Base-by-base conservation (phyloP, 768 basidiomycete genomes). In the Calocera cornea region DNA sequence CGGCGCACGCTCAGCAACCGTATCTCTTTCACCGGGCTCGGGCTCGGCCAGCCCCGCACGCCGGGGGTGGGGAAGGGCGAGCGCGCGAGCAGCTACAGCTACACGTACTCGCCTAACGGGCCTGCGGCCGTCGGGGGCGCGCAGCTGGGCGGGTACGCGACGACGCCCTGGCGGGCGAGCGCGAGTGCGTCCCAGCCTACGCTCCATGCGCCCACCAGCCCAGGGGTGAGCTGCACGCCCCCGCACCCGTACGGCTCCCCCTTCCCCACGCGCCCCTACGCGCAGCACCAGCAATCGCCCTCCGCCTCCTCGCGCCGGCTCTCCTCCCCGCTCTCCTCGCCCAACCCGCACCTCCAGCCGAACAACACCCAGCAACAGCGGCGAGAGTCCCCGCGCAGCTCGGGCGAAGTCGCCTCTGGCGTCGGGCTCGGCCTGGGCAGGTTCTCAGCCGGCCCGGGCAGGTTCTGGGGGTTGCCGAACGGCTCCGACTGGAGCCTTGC, bases 161-260 rank as follows among this genome's bases (percentile, higher is more conserved):
- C 54, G 27, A 60, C 54, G 7, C 54, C 54, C 54, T 60, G 54
- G 54, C 54, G 54, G 16, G 54, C 54, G 54, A 5, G 7, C 8
- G 54, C 54, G 54, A 60, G 54, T 33, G 54, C 54, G 7, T 60
- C 54, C 54, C 54, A 60, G 54, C 54, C 54, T 7, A 33, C 54
- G 11, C 27, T 60, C 7, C 54, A 16, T 27, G 14, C 54, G 11
- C 54, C 31, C 54, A 3, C 14, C 24, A 5, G 5, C 54, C 54
- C 54, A 60, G 54, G 44, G 5, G 44, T 47, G 5, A 47, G 19
- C 24, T 47, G 19, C 24, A 19, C 19, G 8, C 19, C 44, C 11
- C 31, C 14, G 31, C 54, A 60, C 31, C 54, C 44, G 5, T 60
- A 60, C 27, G 54, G 24, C 54, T 60, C 2, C 54, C 54, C 54